Conservation (phyloP, 768 basidiomycete genomes). For the Podaxis mareebaensis region DNA sequence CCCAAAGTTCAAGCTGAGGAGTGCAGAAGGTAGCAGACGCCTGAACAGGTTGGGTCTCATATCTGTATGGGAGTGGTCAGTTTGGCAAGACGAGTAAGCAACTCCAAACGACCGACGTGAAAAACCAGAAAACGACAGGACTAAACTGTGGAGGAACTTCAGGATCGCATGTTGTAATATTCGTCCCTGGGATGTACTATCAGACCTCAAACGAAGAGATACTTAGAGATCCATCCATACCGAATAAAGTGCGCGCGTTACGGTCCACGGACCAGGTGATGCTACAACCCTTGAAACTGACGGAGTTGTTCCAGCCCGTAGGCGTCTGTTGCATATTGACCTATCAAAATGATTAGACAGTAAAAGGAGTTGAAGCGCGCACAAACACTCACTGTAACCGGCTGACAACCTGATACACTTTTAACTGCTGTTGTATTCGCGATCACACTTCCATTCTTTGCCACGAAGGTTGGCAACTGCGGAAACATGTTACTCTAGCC, state of each 20-base stretch:
- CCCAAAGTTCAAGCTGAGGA: constrained; percentile 44
- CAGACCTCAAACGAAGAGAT: not conserved
- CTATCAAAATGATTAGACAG: constrained; percentile 21
- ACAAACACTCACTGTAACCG: constrained; percentile 32
- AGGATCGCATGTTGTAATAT: constrained; percentile 28
- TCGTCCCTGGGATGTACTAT: constrained; percentile 25
- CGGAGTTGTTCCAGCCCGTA: constrained; percentile 46
- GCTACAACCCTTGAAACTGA: constrained; percentile 39
- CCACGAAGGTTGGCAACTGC: constrained; percentile 38
- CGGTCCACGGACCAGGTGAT: constrained; percentile 42
- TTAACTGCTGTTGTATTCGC: constrained; percentile 51
- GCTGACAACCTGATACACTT: constrained; percentile 43
- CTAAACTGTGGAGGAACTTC: constrained; percentile 35
- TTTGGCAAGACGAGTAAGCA: not conserved
- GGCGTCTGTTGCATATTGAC: constrained; percentile 35
- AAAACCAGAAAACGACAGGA: constrained; percentile 61
- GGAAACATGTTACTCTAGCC: not conserved
- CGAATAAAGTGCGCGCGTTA: constrained; percentile 42
- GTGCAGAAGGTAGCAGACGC: constrained; percentile 50
- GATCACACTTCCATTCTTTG: constrained; percentile 45
- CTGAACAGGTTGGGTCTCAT: constrained; percentile 32
- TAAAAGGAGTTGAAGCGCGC: not conserved
- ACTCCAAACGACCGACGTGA: constrained; percentile 31
- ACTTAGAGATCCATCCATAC: constrained; percentile 22
- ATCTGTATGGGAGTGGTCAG: constrained; percentile 21